These are phyloP conservation scores for Botrytis deweyae DNA, from an alignment of 2,329 filamentous ascomycete genomes.

Conservation along the genomic window DNA sequence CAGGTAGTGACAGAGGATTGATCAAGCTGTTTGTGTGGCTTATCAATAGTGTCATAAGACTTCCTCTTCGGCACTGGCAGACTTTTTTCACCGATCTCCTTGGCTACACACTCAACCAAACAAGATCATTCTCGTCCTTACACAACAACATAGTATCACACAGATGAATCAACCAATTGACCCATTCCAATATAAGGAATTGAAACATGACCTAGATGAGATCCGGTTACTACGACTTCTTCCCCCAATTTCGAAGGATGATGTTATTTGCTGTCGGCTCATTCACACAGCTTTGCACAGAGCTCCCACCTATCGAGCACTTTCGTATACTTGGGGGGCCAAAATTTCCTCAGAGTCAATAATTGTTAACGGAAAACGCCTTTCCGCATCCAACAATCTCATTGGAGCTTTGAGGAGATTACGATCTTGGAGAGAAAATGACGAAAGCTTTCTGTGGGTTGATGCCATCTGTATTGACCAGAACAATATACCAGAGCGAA, in stretches of 20 bases:
- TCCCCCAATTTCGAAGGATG: constrained; percentile 18
- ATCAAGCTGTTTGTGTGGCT: not conserved
- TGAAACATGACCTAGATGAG: constrained; percentile 13
- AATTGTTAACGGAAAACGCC: constrained; percentile 21
- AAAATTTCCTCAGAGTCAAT: constrained; percentile 18
- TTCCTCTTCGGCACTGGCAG: not conserved
- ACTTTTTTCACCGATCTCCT: not conserved
- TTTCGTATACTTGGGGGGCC: constrained; percentile 35
- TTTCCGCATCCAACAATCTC: constrained; percentile 29
- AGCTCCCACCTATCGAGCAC: constrained; percentile 31
- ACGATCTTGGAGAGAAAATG: constrained; percentile 22
- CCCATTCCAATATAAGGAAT: constrained; percentile 15
- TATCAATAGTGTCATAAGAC: not conserved
- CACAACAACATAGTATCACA: not conserved
- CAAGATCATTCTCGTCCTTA: not conserved
- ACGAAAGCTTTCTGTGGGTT: constrained; percentile 30
- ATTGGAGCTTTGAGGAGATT: constrained; percentile 30
- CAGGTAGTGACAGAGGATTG: too few species aligned
- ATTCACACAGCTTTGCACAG: constrained; percentile 28
- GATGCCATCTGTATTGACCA: constrained; percentile 36
- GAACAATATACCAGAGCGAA: constrained; percentile 29
- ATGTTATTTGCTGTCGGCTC: constrained; percentile 24
- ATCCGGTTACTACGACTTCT: constrained; percentile 27
- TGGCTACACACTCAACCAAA: not conserved
- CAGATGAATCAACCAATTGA: not conserved